Conservation (phyloP, 306 rosid species). For the Fagus crenata region DNA sequence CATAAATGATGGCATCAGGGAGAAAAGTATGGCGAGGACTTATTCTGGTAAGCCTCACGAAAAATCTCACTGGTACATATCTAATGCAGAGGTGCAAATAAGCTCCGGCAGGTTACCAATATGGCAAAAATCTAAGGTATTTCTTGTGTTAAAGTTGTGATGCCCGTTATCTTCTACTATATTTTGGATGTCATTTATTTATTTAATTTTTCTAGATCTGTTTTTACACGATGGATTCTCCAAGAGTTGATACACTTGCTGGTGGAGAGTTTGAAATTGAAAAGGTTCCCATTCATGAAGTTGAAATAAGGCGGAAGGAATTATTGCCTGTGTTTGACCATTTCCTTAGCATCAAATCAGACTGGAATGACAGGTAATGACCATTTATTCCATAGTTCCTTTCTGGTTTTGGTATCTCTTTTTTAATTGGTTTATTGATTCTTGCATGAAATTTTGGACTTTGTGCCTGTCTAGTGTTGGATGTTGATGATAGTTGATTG, state of each 20-base stretch:
- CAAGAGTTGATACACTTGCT: slow-evolving; percentile 33
- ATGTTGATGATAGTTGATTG: not conserved
- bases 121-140: slow-evolving; percentile 86
- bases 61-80: slow-evolving; percentile 60
- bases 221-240: slow-evolving; percentile 53
- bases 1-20: slow-evolving; percentile 37
- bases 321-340: slow-evolving; percentile 78
- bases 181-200: slow-evolving; percentile 21
- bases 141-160: slow-evolving; percentile 22
- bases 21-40: slow-evolving; percentile 27
- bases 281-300: slow-evolving; percentile 60
- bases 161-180: slow-evolving; percentile 12
- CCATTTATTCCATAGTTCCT: slow-evolving; percentile 19
- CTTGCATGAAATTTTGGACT: slow-evolving; percentile 14
- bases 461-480: slow-evolving; percentile 10
- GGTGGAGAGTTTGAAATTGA: slow-evolving; percentile 82
- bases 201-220: slow-evolving; percentile 48
- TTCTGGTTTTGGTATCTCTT: slow-evolving; percentile 7
- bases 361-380: slow-evolving; percentile 73
- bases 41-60: slow-evolving; percentile 50
- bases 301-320: slow-evolving; percentile 74
- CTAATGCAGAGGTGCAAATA: slow-evolving; percentile 87
- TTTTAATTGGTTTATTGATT: not conserved
- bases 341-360: slow-evolving; percentile 62
- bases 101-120: slow-evolving; percentile 66